Evolutionary conservation across 2,329 filamentous ascomycete genomes (phyloP).

Genomic region (Colletotrichum somersetense): DNA sequence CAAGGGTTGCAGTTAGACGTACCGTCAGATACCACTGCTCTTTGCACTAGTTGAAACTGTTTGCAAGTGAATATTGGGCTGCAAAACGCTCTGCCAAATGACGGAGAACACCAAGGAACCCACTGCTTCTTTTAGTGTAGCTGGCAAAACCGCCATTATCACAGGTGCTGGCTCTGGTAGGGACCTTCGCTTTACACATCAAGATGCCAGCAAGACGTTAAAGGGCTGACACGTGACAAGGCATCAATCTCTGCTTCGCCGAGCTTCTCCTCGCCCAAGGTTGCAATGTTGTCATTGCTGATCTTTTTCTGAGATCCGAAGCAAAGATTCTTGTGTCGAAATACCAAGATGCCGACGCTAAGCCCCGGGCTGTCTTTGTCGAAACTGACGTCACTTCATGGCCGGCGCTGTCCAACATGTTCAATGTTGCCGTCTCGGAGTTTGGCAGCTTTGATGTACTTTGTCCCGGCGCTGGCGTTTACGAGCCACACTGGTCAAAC

Average conservation of each 20-base stretch:
- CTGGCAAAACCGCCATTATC: conserved; percentile 48
- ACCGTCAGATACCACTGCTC: neutral
- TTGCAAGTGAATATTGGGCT: too few relatives aligned
- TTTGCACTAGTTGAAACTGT: neutral
- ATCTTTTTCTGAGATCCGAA: conserved; percentile 58
- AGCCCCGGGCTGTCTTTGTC: conserved; percentile 55
- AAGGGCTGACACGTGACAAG: conserved; percentile 42
- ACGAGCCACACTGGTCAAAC: conserved; percentile 58
- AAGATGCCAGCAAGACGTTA: neutral
- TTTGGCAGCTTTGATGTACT: conserved; percentile 58
- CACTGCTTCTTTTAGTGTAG: conserved; percentile 44
- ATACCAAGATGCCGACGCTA: conserved; percentile 41
- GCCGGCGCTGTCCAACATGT: conserved; percentile 53
- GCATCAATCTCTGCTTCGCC: conserved; percentile 60
- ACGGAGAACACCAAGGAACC: neutral
- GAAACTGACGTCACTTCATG: conserved; percentile 60
- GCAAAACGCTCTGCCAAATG: neutral
- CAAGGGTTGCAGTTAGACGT: neutral
- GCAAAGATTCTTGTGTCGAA: conserved; percentile 51
- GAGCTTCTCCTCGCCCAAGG: conserved; percentile 54
- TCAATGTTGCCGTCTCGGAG: conserved; percentile 49
- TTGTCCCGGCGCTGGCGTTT: conserved; percentile 61
- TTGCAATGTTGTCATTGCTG: conserved; percentile 61
- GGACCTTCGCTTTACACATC: neutral
- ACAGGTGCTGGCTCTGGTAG: conserved; percentile 49